Percentiles rank a stretch among this genome's conserved stretches.
Conservation (phyloP, 306 rosid genomes). For the Argentina anserina region DNA sequence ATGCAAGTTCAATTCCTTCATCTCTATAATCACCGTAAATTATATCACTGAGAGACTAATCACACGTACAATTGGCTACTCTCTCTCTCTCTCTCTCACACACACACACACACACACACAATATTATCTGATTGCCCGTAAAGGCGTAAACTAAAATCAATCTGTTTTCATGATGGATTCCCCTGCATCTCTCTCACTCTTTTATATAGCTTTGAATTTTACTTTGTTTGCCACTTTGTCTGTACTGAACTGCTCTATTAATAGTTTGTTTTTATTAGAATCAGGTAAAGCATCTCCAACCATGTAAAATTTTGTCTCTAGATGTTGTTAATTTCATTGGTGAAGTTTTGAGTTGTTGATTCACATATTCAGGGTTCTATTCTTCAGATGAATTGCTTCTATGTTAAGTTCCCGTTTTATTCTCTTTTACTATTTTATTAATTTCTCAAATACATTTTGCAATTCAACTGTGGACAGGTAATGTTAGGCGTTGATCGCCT, state of each 20-base stretch:
- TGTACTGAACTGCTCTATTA: not conserved
- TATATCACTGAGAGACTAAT: not conserved
- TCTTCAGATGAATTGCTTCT: not conserved
- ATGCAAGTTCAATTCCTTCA: not conserved
- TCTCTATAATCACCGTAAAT: not conserved
- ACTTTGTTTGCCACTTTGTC: not conserved
- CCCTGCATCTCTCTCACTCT: too few relatives aligned
- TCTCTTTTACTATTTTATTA: constrained; percentile 12
- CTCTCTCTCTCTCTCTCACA: too few relatives aligned
- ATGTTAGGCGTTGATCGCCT: constrained; percentile 97
- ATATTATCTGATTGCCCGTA: too few relatives aligned
- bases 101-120: too few relatives aligned
- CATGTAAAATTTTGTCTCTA: not conserved
- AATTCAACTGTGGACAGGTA: constrained; percentile 54
- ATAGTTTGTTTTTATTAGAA: not conserved
- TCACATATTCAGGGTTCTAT: not conserved
- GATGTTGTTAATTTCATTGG: not conserved
- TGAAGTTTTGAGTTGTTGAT: too few relatives aligned
- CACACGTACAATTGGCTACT: not conserved
- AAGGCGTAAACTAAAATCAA: too few relatives aligned
- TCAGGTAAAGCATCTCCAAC: not conserved
- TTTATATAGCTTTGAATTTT: too few relatives aligned
- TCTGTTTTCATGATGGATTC: too few relatives aligned
- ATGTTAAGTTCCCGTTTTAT: not conserved
- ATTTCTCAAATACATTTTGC: constrained; percentile 27